Base-by-base conservation (phyloP, 345 rosid species). In the Pistacia atlantica region DNA sequence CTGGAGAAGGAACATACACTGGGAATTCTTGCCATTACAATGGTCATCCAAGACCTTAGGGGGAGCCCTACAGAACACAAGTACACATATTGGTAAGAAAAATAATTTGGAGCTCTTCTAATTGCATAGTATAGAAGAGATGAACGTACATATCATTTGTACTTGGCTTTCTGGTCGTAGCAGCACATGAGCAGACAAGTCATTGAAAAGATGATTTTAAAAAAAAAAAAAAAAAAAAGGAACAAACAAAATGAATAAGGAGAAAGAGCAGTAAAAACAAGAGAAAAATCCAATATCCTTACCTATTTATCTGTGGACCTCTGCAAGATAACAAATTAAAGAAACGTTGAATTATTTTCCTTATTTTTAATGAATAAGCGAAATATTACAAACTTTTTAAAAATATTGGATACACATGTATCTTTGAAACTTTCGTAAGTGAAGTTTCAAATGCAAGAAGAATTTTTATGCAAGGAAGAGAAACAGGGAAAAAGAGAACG, bases 131-230 rank as follows among this genome's bases (percentile, higher is more conserved):
- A 8, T 18, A 33, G 14, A 33, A 20, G 56, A 42, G 57, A 22
- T 58, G 54, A 58, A 71, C 67, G 22, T 13, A 72, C 75, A 18
- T 45, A 38, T 22, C 0, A 42, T 22, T 7, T 7, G 20, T 0
- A 31, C 33, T 31, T 31, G 75, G 65, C 42, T 72, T 38, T 5
- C 66, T 59, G 55, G 37, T 71, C 56, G 51, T 64, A 55, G 74
- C 64, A 56, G 61, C 51, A 25, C 51, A 60, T 46, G 14, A n/a
- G 1, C 33, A 25, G n/a, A 59, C 28, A 22, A 54, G 2, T n/a
- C 33, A 31, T 31, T 31, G 33, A 31, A 31, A 31, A 31, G 0
- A 31, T 31, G 33, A 31, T 31, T 31, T n/a, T 61, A 31, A 54
- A 42, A 28, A 11, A n/a, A n/a, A n/a, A n/a, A n/a, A 28, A 3